A percentile compares a stretch with the other conserved stretches of the same genome.
Evolutionary conservation across 2,329 filamentous ascomycete genomes (phyloP).

Genomic region (Fusarium coffeatum): DNA sequence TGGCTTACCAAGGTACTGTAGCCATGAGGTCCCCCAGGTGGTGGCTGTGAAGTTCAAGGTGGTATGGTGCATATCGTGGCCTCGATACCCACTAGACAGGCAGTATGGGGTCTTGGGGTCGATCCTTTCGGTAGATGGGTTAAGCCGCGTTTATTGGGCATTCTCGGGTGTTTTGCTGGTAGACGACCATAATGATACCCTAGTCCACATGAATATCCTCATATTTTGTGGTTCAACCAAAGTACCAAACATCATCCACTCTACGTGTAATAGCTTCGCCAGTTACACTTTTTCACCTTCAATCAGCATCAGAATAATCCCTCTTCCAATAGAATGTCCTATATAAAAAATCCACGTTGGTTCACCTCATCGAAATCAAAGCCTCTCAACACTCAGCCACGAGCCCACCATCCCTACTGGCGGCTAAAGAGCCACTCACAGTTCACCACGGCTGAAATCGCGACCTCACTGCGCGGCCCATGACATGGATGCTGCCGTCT

Average conservation of each 20-base stretch:
- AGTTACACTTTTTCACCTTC: not conserved
- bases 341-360: slow-evolving; percentile 21
- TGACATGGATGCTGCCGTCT: slow-evolving; percentile 2
- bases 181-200: not conserved
- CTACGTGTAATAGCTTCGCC: not conserved
- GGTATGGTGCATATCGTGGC: slow-evolving; percentile 12
- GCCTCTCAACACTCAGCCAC: slow-evolving; percentile 42
- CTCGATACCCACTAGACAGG: slow-evolving; percentile 10
- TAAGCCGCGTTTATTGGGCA: slow-evolving; percentile 7
- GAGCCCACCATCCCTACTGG: slow-evolving; percentile 23
- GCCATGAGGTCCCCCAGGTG: slow-evolving; percentile 10
- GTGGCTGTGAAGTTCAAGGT: slow-evolving; percentile 38
- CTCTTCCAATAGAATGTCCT: not conserved
- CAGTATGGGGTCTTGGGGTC: slow-evolving; percentile 5
- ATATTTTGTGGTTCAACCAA: not conserved
- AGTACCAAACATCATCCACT: not conserved
- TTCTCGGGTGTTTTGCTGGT: not conserved
- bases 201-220: not conserved
- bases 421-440: slow-evolving; percentile 42
- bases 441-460: slow-evolving; percentile 27
- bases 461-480: slow-evolving; percentile 26
- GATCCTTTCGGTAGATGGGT: slow-evolving; percentile 26
- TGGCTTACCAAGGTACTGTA: not conserved
- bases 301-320: not conserved
- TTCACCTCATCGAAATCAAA: slow-evolving; percentile 32